Conservation (phyloP, 345 rosid genomes). For the Corchorus capsularis region DNA sequence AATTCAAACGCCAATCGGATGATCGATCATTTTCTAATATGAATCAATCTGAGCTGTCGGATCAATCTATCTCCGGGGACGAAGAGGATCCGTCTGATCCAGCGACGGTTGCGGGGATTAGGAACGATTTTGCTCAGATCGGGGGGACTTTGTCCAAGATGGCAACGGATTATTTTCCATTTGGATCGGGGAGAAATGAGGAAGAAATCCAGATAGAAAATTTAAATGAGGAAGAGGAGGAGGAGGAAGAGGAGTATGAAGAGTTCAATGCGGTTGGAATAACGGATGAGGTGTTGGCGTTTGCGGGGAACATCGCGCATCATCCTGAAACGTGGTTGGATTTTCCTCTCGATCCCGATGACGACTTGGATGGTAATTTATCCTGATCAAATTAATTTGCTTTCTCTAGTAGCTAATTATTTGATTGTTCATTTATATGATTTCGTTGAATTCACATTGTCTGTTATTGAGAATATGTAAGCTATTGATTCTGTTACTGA, state of each 20-base stretch:
- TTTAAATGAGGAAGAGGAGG: conserved; percentile 35
- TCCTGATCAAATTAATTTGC: background rate
- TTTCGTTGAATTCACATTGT: background rate
- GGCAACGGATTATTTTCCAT: conserved; percentile 45
- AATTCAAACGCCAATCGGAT: conserved; percentile 26
- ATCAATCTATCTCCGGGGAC: conserved; percentile 28
- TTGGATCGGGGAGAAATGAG: conserved; percentile 43
- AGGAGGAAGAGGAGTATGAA: conserved; percentile 32
- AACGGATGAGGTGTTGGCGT: conserved; percentile 81
- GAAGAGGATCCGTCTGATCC: conserved; percentile 36
- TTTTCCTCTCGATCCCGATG: conserved; percentile 88
- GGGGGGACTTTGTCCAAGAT: conserved; percentile 55
- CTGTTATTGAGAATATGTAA: background rate
- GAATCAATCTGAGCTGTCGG: conserved; percentile 17
- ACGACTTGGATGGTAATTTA: conserved; percentile 70
- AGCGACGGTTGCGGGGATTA: conserved; percentile 30
- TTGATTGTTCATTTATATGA: background rate
- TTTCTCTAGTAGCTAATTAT: background rate
- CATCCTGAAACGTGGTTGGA: conserved; percentile 98
- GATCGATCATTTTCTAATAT: conserved; percentile 30
- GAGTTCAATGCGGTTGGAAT: conserved; percentile 61
- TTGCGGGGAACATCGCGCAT: conserved; percentile 80
- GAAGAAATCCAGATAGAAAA: conserved; percentile 30
- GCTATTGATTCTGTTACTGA: background rate
- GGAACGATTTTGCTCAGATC: conserved; percentile 44